phyloP scores from a whole-genome alignment of 306 rosid genomes.

The Adenanthera pavonina region DNA sequence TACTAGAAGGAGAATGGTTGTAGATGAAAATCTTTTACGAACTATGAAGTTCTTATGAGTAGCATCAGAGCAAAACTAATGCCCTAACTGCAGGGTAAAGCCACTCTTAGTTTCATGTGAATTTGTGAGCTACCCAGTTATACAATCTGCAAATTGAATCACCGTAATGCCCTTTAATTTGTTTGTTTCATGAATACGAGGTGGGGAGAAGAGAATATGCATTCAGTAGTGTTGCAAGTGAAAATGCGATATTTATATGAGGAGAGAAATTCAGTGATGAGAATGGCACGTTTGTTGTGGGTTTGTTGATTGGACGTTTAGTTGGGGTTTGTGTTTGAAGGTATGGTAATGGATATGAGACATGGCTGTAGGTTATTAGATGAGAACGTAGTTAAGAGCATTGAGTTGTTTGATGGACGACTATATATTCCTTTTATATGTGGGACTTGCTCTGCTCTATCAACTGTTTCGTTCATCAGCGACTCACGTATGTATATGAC shows the following conservation, averaged over 20 bases:
- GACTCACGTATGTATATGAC: not conserved
- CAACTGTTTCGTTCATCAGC: not conserved
- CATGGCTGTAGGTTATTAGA: no score
- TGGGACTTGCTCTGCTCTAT: not conserved
- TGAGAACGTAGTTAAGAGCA: not conserved
- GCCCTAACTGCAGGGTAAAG: no score
- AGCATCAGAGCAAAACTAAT: not conserved
- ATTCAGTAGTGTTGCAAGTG: not conserved
- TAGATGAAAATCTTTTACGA: no score
- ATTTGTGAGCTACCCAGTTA: not conserved
- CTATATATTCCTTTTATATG: not conserved
- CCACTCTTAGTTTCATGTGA: not conserved
- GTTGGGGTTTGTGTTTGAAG: no score
- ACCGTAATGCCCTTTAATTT: not conserved
- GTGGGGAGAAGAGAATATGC: not conserved
- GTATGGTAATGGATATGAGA: no score
- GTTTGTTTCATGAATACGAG: not conserved
- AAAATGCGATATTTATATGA: not conserved
- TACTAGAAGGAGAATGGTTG: not conserved
- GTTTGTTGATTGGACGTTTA: no score
- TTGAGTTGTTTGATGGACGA: constrained; percentile 1
- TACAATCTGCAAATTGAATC: not conserved
- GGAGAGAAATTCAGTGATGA: not conserved
- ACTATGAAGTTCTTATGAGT: no score
- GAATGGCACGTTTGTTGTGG: not conserved